Conservation (phyloP, 495 filamentous ascomycete species). For the Platismatia glauca region DNA sequence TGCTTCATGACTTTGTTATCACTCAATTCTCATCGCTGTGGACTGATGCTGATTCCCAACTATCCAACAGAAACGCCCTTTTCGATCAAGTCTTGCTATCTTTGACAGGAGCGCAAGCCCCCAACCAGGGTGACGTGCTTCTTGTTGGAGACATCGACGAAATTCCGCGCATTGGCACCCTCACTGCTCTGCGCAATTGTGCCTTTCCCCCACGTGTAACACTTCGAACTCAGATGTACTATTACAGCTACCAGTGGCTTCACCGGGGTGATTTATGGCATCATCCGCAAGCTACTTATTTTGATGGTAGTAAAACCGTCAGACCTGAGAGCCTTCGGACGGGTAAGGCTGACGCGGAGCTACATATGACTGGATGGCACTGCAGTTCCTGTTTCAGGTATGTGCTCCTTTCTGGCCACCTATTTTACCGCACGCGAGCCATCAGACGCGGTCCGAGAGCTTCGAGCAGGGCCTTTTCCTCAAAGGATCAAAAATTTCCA, state of each 20-base stretch:
- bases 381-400: conserved; percentile 40
- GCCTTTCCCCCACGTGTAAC: conserved; percentile 44
- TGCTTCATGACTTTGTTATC: not conserved
- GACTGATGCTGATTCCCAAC: not conserved
- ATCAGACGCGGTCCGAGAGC: not conserved
- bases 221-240: conserved; percentile 43
- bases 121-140: conserved; percentile 29
- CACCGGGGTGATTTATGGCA: conserved; percentile 42
- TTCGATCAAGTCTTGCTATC: conserved; percentile 40
- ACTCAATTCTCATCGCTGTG: not conserved
- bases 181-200: conserved; percentile 39
- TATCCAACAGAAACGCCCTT: conserved; percentile 31
- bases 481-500: not conserved
- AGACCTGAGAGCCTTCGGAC: conserved; percentile 41
- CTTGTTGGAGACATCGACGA: conserved; percentile 42
- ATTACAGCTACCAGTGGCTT: conserved; percentile 48
- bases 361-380: conserved; percentile 43
- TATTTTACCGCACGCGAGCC: not conserved
- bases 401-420: not conserved
- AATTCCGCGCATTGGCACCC: conserved; percentile 38
- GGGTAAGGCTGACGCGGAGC: conserved; percentile 30
- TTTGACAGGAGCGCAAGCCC: conserved; percentile 28
- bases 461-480: too few species aligned
- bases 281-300: conserved; percentile 48
- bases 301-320: conserved; percentile 38